Evolutionary conservation across 2,329 filamentous ascomycete species (phyloP).

Genomic region (Penicillium sp.): DNA sequence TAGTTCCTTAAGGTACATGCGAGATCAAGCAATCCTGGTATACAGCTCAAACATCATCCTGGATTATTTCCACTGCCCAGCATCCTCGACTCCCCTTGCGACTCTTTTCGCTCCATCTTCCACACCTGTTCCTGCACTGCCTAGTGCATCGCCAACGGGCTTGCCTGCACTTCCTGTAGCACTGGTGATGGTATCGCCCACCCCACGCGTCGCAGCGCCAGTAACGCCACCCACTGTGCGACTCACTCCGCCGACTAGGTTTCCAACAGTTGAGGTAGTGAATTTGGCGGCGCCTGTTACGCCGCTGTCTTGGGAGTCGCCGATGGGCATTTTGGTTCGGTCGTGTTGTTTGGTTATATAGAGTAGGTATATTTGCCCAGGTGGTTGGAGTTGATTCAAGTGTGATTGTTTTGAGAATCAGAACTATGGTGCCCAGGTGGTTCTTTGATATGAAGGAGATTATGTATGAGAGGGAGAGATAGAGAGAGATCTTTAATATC

Average conservation of each 20-base stretch:
- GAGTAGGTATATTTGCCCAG: background rate
- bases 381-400: background rate
- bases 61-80: conserved; percentile 53
- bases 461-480: background rate
- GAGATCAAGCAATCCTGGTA: background rate
- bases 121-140: conserved; percentile 55
- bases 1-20: too few relatives aligned
- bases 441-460: background rate
- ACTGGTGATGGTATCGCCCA: conserved; percentile 57
- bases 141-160: conserved; percentile 57
- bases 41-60: background rate
- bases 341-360: background rate
- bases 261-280: conserved; percentile 57
- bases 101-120: conserved; percentile 53
- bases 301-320: conserved; percentile 37
- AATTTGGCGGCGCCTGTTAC: conserved; percentile 55
- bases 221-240: conserved; percentile 56
- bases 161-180: conserved; percentile 56
- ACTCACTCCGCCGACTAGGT: conserved; percentile 55
- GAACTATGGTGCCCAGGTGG: background rate
- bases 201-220: conserved; percentile 57
- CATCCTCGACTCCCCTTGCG: conserved; percentile 58
- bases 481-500: background rate
- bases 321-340: conserved; percentile 15
- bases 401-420: too few relatives aligned